These are phyloP conservation scores for Aspergillus pseudoglaucus DNA, from an alignment of 2,329 filamentous ascomycete genomes.

Conservation along the genomic window DNA sequence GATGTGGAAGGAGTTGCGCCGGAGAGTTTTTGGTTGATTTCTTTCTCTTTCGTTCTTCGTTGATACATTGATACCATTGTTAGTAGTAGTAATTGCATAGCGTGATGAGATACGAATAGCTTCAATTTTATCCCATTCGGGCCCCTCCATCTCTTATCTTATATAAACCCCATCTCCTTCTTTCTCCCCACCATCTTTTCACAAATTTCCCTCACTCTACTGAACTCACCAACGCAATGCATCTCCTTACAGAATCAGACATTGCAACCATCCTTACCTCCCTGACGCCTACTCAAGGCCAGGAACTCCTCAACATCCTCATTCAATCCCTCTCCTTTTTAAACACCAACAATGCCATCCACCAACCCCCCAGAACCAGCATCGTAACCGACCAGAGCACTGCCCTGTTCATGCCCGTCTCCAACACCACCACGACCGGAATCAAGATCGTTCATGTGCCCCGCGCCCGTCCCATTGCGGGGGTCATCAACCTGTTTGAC, in stretches of 20 bases:
- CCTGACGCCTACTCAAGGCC: conserved; percentile 27
- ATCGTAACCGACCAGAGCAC: conserved; percentile 42
- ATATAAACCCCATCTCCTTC: conserved; percentile 1
- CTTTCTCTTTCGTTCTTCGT: conserved; percentile 1
- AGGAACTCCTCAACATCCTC: conserved; percentile 30
- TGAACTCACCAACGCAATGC: conserved; percentile 18
- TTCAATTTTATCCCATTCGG: not conserved
- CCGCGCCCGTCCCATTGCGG: conserved; percentile 44
- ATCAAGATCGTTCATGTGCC: conserved; percentile 64
- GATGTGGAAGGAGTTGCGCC: conserved; percentile 30
- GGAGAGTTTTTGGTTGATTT: conserved; percentile 14
- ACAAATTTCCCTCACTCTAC: not conserved
- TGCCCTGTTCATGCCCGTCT: conserved; percentile 70
- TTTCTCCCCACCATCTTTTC: too few relatives aligned
- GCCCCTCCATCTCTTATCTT: not conserved
- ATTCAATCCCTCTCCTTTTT: conserved; percentile 24
- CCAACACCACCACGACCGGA: conserved; percentile 56
- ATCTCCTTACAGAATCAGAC: conserved; percentile 27
- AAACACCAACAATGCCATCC: conserved; percentile 24
- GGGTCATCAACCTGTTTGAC: conserved; percentile 63
- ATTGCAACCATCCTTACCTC: conserved; percentile 28
- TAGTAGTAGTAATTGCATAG: not conserved
- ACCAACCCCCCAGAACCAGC: conserved; percentile 39
- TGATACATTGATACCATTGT: not conserved
- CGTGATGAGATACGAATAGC: not conserved